Base-by-base conservation (phyloP, 2,329 filamentous ascomycete species). In the Zelopaecilomyces penicillatus region DNA sequence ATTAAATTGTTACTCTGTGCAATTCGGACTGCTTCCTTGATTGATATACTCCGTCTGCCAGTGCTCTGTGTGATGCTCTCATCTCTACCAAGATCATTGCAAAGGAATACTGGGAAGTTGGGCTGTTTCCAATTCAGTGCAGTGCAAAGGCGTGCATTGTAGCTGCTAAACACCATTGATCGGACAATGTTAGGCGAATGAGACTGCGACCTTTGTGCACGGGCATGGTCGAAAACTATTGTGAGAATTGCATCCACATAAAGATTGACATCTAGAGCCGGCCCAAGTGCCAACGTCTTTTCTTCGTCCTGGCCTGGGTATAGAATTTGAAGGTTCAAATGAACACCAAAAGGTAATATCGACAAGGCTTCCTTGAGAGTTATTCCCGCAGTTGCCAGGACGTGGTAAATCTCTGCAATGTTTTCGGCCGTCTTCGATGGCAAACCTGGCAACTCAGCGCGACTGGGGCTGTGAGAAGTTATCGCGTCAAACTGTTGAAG, bases 51-150 rank as follows among this genome's bases (percentile, higher is more conserved):
- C 39, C 82, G 78, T 45, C 84, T 76, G 11, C 86, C 87, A 53
- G 81, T 86, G 53, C 75, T 69, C 47, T 66, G 59, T 5, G 57
- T 55, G 46, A 66, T 65, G 26, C 65, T 60, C 29, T 73, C 74
- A 48, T 82, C 77, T 6, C 76, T 73, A 26, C 88, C 88, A 28
- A 97, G 78, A 48, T 96, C 89, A 63, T 97, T 97, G 68, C 90
- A 96, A 39, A 97, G 74, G 55, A 98, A 86, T 0, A 97, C 87
- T 0, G 93, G 93, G 62, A 95, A 98, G 61, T 97, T 98, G 3
- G 93, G 93, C 64, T 98, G 93, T 65, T 98, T 98, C 93, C 93
- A 98, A 66, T 98, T 98, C 56, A 98, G 69, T 5, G 91, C 90
- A 11, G 87, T 94, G 66, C 93, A 98, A 19, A 97, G 78, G 51